A percentile compares a stretch with the other conserved stretches of the same genome.
Conservation (phyloP, 495 filamentous ascomycete species). For the Aspergillus cristatus region DNA sequence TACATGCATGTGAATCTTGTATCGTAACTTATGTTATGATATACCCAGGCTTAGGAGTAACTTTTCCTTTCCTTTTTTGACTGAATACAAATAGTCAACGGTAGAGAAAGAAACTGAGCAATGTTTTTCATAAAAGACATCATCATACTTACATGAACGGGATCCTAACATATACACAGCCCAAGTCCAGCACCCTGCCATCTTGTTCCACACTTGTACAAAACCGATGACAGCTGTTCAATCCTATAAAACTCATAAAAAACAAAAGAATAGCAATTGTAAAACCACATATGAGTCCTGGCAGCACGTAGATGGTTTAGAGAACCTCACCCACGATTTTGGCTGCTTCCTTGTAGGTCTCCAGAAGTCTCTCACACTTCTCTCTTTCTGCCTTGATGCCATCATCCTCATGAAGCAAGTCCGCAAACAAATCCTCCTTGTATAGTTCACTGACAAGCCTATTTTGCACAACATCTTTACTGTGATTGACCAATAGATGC, state of each 20-base stretch:
- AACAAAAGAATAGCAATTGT: no score
- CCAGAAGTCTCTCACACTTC: constrained; percentile 91
- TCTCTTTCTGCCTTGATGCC: constrained; percentile 93
- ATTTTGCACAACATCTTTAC: constrained; percentile 96
- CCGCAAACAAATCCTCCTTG: constrained; percentile 84
- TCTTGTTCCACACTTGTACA: no score
- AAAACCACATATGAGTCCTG: no score
- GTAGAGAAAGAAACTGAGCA: no score
- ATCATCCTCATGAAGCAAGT: constrained; percentile 94
- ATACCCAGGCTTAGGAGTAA: no score
- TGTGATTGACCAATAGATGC: constrained; percentile 96
- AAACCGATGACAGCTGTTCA: no score
- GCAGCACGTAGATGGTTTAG: constrained; percentile 26
- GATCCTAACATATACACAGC: not conserved
- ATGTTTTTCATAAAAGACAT: no score
- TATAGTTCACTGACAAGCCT: constrained; percentile 92
- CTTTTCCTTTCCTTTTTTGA: no score
- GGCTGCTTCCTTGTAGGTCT: constrained; percentile 91
- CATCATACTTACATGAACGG: constrained; percentile 24
- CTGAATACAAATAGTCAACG: no score
- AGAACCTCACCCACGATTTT: constrained; percentile 97
- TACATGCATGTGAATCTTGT: no score
- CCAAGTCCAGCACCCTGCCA: not conserved
- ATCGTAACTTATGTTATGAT: no score
- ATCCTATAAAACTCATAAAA: no score